These are phyloP conservation scores for Paramecium caudatum DNA, from an alignment of 73 alveolate genomes.

Conservation along the genomic window DNA sequence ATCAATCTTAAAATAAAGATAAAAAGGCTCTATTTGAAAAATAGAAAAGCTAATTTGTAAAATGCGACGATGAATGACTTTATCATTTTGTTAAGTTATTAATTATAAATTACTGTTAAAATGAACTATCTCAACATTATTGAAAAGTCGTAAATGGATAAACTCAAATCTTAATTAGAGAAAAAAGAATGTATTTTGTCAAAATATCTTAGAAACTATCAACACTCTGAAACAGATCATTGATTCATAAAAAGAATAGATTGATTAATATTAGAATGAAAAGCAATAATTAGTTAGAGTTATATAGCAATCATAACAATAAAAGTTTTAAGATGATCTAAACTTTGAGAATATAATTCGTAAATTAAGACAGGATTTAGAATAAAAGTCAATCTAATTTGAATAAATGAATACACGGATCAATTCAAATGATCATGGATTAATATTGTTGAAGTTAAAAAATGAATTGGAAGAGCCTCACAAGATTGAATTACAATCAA, in stretches of 20 bases:
- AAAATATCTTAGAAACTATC: neutral
- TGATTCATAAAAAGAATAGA: constrained; percentile 24
- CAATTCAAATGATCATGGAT: constrained; percentile 35
- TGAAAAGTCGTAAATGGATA: constrained; percentile 14
- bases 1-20: too few relatives aligned
- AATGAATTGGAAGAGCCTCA: constrained; percentile 52
- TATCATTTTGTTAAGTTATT: too few relatives aligned
- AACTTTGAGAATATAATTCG: constrained; percentile 35
- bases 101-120: constrained; percentile 18
- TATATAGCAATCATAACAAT: neutral
- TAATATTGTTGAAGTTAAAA: constrained; percentile 13
- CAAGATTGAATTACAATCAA: constrained; percentile 2
- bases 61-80: neutral
- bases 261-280: constrained; percentile 19
- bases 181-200: constrained; percentile 37
- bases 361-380: constrained; percentile 43
- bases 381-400: constrained; percentile 22
- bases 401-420: constrained; percentile 25
- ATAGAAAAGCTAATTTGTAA: too few relatives aligned
- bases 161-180: neutral
- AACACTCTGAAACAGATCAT: neutral
- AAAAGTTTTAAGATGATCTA: constrained; percentile 53
- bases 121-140: neutral
- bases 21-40: too few relatives aligned
- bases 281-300: constrained; percentile 8